A percentile compares a stretch with the other conserved stretches of the same genome.
These are phyloP conservation scores for Bipolaris bicolor DNA, from an alignment of 2,329 filamentous ascomycete species.

Conservation along the genomic window DNA sequence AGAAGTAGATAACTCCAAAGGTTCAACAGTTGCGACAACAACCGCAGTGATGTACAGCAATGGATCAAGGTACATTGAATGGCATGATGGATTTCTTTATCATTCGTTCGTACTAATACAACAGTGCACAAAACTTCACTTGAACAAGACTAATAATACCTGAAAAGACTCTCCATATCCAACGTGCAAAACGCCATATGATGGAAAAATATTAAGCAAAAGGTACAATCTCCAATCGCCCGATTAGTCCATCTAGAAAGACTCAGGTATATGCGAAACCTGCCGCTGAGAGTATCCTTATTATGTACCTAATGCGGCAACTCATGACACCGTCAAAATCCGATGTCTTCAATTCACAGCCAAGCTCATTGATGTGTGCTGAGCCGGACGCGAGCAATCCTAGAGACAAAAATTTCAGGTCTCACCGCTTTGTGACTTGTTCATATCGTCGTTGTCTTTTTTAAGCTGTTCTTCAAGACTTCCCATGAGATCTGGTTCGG, in stretches of 20 bases:
- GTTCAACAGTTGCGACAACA: not conserved
- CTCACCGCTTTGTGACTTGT: constrained; percentile 17
- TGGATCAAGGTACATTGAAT: not conserved
- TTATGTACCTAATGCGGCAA: not conserved
- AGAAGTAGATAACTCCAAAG: not conserved
- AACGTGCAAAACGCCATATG: not conserved
- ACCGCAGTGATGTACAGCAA: not conserved
- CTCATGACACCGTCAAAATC: not conserved
- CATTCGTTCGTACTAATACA: constrained; percentile 13
- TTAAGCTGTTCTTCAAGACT: constrained; percentile 56
- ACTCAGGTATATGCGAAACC: not conserved
- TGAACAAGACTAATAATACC: not conserved
- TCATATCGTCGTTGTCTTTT: constrained; percentile 34
- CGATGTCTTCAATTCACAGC: not conserved
- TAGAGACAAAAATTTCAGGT: not conserved
- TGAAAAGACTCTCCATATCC: not conserved
- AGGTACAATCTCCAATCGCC: not conserved
- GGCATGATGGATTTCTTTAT: not conserved
- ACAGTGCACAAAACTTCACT: constrained; percentile 7
- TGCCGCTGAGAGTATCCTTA: not conserved
- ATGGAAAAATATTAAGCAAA: not conserved
- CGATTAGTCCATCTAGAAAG: too few relatives aligned
- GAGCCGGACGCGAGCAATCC: not conserved
- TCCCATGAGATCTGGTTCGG: constrained; percentile 55
- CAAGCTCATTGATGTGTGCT: not conserved